Evolutionary conservation across 2,329 filamentous ascomycete species (phyloP), one percentile per base, ranked within the genome.

Genomic region (Ophiostoma triangulosporum): DNA sequence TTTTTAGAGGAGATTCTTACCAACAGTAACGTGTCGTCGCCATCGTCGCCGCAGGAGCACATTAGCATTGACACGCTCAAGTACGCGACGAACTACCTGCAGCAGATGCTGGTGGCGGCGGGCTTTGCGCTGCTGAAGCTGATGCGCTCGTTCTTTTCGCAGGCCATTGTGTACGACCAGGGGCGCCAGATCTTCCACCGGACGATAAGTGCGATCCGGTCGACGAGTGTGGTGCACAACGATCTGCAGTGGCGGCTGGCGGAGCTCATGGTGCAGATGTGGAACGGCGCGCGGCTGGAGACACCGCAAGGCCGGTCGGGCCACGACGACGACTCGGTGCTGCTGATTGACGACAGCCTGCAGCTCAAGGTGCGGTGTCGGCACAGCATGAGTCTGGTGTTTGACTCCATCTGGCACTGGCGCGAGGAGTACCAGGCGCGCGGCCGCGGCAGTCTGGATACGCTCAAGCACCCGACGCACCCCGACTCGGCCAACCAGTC

Each of bases 201-300:
- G 45, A 84, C 85, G 1, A 83, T 91, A 51, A 73, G 75, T 45
- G 80, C 81, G 4, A 81, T 91, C 49, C 76, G 86, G 32, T 76
- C 78, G 51, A 85, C 86, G 48, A 88, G 84, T 59, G 83, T 90
- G 17, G 77, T 83, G 43, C 78, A 83, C 57, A 91, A 91, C 62
- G 87, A 93, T 62, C 74, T 93, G 11, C 81, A 87, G 52, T 87
- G 85, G 73, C 78, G 87, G 31, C 73, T 91, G 56, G 85, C 86
- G 2, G 87, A 91, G 69, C 76, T 93, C n/a, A 84, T 91, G 73
- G 86, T 87, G 6, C 87, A 91, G 68, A 84, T 93, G 66, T 93
- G 86, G 85, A 87, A 88, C 61, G 83, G 78, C 2, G 76, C 77
- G n/a, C 72, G 76, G 11, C 66, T 78, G 9, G 75, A 78, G 33